These are phyloP conservation scores for Aureobasidium sp. DNA, from an alignment of 2,329 filamentous ascomycete species.

Conservation along the genomic window DNA sequence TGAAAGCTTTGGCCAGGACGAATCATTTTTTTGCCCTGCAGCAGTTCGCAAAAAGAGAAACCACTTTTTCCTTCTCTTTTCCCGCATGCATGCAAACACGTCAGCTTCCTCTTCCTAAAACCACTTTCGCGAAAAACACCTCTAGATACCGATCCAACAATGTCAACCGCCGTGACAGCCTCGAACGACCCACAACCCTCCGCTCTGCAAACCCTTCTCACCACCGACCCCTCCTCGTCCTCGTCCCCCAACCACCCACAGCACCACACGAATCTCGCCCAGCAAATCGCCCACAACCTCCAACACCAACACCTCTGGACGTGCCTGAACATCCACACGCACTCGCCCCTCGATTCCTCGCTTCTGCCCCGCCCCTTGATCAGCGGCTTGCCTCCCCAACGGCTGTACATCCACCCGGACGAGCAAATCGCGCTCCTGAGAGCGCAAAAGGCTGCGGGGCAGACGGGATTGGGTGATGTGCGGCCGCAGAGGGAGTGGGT, in stretches of 20 bases:
- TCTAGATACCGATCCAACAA: background rate
- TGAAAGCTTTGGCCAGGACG: background rate
- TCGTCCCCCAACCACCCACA: slow-evolving; percentile 18
- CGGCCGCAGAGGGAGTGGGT: slow-evolving; percentile 63
- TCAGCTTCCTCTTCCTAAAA: background rate
- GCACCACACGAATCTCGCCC: slow-evolving; percentile 44
- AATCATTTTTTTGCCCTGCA: slow-evolving; percentile 10
- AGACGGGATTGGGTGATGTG: slow-evolving; percentile 25
- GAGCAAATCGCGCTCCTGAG: slow-evolving; percentile 70
- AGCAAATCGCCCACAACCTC: slow-evolving; percentile 63
- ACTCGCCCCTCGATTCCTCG: slow-evolving; percentile 17
- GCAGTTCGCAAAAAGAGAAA: slow-evolving; percentile 8
- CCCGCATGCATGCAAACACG: background rate
- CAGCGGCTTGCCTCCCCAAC: slow-evolving; percentile 63
- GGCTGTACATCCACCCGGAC: slow-evolving; percentile 73
- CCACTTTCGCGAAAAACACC: background rate
- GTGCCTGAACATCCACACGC: slow-evolving; percentile 46
- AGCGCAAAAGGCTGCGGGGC: slow-evolving; percentile 35
- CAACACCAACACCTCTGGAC: slow-evolving; percentile 71
- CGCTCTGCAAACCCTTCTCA: slow-evolving; percentile 21
- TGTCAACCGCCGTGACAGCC: background rate
- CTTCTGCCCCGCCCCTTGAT: slow-evolving; percentile 56
- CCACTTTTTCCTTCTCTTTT: too few relatives aligned
- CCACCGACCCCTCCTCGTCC: slow-evolving; percentile 15
- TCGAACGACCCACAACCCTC: slow-evolving; percentile 16